A percentile compares a stretch with the other conserved stretches of the same genome.
These are phyloP conservation scores for Candida sp. DNA, from an alignment of 1,139 yeast genomes.

Conservation along the genomic window DNA sequence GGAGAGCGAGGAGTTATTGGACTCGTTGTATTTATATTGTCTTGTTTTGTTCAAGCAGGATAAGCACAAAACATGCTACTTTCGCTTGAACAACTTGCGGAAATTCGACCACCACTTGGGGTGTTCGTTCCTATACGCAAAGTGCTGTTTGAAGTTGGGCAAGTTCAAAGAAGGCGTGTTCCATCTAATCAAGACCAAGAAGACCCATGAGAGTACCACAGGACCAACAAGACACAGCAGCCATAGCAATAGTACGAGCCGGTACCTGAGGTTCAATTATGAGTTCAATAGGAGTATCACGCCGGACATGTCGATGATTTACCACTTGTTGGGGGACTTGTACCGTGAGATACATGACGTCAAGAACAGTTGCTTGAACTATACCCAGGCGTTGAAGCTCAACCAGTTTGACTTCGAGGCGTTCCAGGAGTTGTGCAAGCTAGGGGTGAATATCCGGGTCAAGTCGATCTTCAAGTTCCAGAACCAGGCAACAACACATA, in stretches of 20 bases:
- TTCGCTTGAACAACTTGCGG: slow-evolving; percentile 39
- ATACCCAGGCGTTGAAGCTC: slow-evolving; percentile 66
- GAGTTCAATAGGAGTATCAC: slow-evolving; percentile 35
- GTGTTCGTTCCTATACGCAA: slow-evolving; percentile 72
- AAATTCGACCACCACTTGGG: slow-evolving; percentile 63
- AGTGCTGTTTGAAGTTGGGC: slow-evolving; percentile 61
- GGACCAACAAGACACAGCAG: slow-evolving; percentile 23
- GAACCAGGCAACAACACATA: slow-evolving; percentile 3
- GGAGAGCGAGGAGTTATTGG: slow-evolving; percentile 41
- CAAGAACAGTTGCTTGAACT: slow-evolving; percentile 68
- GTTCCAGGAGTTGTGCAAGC: slow-evolving; percentile 71
- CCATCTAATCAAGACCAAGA: slow-evolving; percentile 45
- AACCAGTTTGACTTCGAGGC: slow-evolving; percentile 93
- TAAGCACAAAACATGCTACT: slow-evolving; percentile 65
- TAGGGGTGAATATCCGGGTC: slow-evolving; percentile 72
- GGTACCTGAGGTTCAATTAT: slow-evolving; percentile 35
- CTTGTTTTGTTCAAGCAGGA: slow-evolving; percentile 59
- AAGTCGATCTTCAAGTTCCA: slow-evolving; percentile 57
- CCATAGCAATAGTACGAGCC: slow-evolving; percentile 8
- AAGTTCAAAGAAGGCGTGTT: slow-evolving; percentile 66
- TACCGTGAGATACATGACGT: slow-evolving; percentile 62
- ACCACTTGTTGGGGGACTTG: slow-evolving; percentile 73
- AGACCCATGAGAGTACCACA: slow-evolving; percentile 62
- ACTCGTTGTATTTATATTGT: slow-evolving; percentile 67
- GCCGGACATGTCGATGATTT: slow-evolving; percentile 72